Base-by-base conservation (phyloP, 2,329 filamentous ascomycete genomes). In the Aspergillus ochraceoroseus region DNA sequence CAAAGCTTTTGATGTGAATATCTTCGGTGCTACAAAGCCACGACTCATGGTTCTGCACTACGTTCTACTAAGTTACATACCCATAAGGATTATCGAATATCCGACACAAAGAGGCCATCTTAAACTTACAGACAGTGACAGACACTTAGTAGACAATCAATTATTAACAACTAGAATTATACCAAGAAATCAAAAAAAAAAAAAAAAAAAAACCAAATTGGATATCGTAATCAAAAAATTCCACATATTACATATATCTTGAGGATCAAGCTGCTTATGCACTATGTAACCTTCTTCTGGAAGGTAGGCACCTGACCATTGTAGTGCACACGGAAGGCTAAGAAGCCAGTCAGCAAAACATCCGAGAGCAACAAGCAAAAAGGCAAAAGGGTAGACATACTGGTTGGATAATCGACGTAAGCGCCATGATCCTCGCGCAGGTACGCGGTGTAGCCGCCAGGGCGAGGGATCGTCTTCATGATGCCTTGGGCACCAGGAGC, bases 361-460 rank as follows among this genome's bases (percentile, higher is more conserved):
- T 7, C 5, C 8, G 8, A 2, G 7, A 11, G 9, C 8, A 2
- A 9, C 8, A 20, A 7, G 7, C 14, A 32, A 3, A n/a, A 11
- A 6, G 7, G n/a, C n/a, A n/a, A n/a, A 14, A 7, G 2, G 14
- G 20, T 15, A n/a, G 7, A 29, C 63, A 61, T 55, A 67, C 62
- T 65, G 38, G 59, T 66, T 12, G 71, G 71, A 58, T 73, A 79
- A 14, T 73, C 68, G 46, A 69, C 75, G 51, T 71, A 73, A 13
- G 66, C 67, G 11, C 78, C 76, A 68, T 80, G 79, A 54, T 86
- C 80, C 62, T 83, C 77, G 25, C 75, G 74, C 70, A 86, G 67
- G 58, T 85, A 87, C 5, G 76, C 65, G 7, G 69, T 75, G 58
- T 73, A 74, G 0, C 76, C 77, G 0, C 72, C 76, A 0, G 70